Conservation (phyloP, 1,284 basidiomycete species). For the Malassezia furfur region DNA sequence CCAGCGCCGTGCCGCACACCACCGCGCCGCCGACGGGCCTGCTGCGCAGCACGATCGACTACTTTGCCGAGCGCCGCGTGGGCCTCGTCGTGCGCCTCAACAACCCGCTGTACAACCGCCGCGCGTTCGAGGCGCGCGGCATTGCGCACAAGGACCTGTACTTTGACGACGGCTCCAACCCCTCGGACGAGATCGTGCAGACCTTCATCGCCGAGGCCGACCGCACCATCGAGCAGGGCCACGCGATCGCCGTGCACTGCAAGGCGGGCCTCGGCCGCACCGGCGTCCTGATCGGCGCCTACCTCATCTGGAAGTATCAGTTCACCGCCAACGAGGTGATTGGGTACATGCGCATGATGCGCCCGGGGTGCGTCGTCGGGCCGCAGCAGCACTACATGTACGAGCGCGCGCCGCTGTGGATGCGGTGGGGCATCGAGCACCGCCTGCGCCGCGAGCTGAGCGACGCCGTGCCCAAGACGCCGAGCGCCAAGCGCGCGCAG, state of each 20-base stretch:
- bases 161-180: constrained; percentile 97
- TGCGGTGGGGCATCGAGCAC: constrained; percentile 33
- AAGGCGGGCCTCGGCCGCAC: constrained; percentile 88
- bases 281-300: constrained; percentile 82
- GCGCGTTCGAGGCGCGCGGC: constrained; percentile 71
- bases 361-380: constrained; percentile 90
- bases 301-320: constrained; percentile 97
- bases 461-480: constrained; percentile 13
- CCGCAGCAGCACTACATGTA: constrained; percentile 80
- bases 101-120: constrained; percentile 81
- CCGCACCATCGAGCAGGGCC: constrained; percentile 63
- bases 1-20: not conserved
- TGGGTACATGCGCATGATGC: constrained; percentile 92
- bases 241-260: constrained; percentile 73
- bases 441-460: constrained; percentile 19
- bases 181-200: constrained; percentile 83
- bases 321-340: constrained; percentile 97
- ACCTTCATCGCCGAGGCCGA: constrained; percentile 80
- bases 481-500: constrained; percentile 10
- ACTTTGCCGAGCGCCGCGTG: constrained; percentile 77
- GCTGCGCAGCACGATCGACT: constrained; percentile 66
- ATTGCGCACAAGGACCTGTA: constrained; percentile 74
- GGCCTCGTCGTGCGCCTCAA: constrained; percentile 91
- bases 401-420: constrained; percentile 53
- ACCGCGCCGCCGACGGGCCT: constrained; percentile 16